Evolutionary conservation across 495 filamentous ascomycete species (phyloP).

Genomic region (Hypomontagnella submonticulosa): DNA sequence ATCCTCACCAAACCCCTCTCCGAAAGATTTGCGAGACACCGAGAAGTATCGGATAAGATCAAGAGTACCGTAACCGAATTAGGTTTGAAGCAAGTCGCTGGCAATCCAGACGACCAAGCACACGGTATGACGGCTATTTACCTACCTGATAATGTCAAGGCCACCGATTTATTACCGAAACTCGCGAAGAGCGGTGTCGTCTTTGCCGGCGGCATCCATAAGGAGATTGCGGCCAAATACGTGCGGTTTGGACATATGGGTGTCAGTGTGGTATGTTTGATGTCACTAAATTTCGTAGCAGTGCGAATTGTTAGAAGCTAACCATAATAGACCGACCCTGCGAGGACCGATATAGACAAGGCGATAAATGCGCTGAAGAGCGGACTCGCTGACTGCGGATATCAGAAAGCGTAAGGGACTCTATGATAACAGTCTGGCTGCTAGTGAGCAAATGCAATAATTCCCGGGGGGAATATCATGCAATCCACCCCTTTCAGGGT

Average conservation of each 20-base stretch:
- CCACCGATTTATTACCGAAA: slow-evolving; percentile 84
- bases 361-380: slow-evolving; percentile 81
- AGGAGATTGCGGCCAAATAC: slow-evolving; percentile 70
- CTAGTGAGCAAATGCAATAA: not conserved
- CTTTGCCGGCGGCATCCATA: slow-evolving; percentile 95
- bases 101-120: slow-evolving; percentile 87
- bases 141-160: slow-evolving; percentile 83
- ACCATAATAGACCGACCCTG: slow-evolving; percentile 64
- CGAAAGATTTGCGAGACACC: slow-evolving; percentile 83
- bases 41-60: slow-evolving; percentile 77
- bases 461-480: slow-evolving; percentile 6
- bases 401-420: slow-evolving; percentile 60
- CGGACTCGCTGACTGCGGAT: slow-evolving; percentile 76
- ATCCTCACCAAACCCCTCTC: slow-evolving; percentile 81
- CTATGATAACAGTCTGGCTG: not conserved
- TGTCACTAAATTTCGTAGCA: slow-evolving; percentile 52
- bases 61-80: slow-evolving; percentile 82
- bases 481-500: not conserved
- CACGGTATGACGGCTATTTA: slow-evolving; percentile 98
- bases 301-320: slow-evolving; percentile 49
- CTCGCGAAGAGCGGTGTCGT: slow-evolving; percentile 90
- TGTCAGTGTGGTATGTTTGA: slow-evolving; percentile 75
- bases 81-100: slow-evolving; percentile 85
- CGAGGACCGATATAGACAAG: slow-evolving; percentile 77
- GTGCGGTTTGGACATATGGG: slow-evolving; percentile 91